Evolutionary conservation across 2,329 filamentous ascomycete genomes (phyloP), one percentile per base, ranked within the genome.

Genomic region (Gyromitra esculenta): DNA sequence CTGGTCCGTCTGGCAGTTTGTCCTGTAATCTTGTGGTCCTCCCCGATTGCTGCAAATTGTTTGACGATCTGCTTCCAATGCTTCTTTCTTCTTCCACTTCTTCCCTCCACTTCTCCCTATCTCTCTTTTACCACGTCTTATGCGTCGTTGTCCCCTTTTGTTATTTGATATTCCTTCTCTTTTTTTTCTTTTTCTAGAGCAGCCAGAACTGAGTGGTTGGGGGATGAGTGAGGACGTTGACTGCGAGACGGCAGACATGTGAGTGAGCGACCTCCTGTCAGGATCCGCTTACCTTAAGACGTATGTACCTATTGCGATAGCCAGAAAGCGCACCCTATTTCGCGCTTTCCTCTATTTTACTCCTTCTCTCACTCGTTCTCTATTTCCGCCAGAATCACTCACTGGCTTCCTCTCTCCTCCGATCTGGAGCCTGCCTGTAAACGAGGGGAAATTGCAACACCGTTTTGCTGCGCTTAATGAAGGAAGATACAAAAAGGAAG

Each of bases 1-100:
- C 75, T 77, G 59, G 66, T 75, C 73, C 72, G 73, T 77, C 72
- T 67, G 62, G 75, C 73, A 67, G 75, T 76, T 77, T 68, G 75
- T 76, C 66, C 64, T 75, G 71, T 76, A 57, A 67, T 76, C 74
- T 73, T 76, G 69, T 74, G 43, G 59, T 67, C 57, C 59, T 69
- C 52, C 25, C 73, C 65, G 45, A 67, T 66, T 64, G 45, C 48
- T 73, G 45, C 65, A 60, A 57, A 57, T 13, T 65, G 66, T 43
- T 71, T 76, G 39, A 66, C 62, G 45, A 71, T 67, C 66, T 66
- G 50, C 63, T 62, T 59, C 66, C 66, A 76, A 25, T 59, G 48
- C 60, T 69, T 75, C 66, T 62, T 71, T 48, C 66, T 70, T 52
- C 37, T 35, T 43, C 41, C 57, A 43, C 39, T 65, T 18, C 67